Percentiles rank a stretch among this genome's conserved stretches.
These are phyloP conservation scores for Priceomyces medius DNA, from an alignment of 805 yeast species.

Conservation along the genomic window DNA sequence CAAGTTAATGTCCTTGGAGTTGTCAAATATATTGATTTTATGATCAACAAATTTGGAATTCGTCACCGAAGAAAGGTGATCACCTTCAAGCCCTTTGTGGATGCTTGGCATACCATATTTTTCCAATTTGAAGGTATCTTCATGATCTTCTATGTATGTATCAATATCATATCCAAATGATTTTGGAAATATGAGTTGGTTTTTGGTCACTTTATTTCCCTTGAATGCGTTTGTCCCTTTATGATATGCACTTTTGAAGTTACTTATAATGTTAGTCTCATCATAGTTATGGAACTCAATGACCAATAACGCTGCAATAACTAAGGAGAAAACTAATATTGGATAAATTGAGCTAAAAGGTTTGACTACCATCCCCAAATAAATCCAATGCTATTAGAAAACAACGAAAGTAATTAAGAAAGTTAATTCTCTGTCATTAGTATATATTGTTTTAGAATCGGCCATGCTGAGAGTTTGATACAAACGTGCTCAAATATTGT, in stretches of 20 bases:
- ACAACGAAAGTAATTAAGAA: no score
- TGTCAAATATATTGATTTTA: slow-evolving; percentile 12
- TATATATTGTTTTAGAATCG: no score
- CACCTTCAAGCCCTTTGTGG: slow-evolving; percentile 6
- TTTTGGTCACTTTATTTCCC: slow-evolving; percentile 9
- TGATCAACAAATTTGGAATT: slow-evolving; percentile 12
- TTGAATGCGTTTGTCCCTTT: slow-evolving; percentile 10
- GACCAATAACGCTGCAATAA: background rate
- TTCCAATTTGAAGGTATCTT: slow-evolving; percentile 10
- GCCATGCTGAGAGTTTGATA: no score
- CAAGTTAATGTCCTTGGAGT: slow-evolving; percentile 10
- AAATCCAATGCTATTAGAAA: no score
- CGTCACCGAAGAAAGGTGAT: slow-evolving; percentile 6
- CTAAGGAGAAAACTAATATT: background rate
- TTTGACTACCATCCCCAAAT: background rate
- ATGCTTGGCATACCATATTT: slow-evolving; percentile 9
- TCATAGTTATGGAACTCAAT: slow-evolving; percentile 4
- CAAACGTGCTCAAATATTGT: no score
- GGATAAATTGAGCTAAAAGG: background rate
- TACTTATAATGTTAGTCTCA: slow-evolving; percentile 1
- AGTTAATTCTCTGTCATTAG: no score
- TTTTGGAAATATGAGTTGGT: slow-evolving; percentile 16
- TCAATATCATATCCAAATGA: slow-evolving; percentile 11
- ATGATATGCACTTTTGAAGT: slow-evolving; percentile 12
- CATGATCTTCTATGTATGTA: slow-evolving; percentile 7